Evolutionary conservation across 1,284 basidiomycete species (phyloP).

Genomic region (Tilletia horrida): DNA sequence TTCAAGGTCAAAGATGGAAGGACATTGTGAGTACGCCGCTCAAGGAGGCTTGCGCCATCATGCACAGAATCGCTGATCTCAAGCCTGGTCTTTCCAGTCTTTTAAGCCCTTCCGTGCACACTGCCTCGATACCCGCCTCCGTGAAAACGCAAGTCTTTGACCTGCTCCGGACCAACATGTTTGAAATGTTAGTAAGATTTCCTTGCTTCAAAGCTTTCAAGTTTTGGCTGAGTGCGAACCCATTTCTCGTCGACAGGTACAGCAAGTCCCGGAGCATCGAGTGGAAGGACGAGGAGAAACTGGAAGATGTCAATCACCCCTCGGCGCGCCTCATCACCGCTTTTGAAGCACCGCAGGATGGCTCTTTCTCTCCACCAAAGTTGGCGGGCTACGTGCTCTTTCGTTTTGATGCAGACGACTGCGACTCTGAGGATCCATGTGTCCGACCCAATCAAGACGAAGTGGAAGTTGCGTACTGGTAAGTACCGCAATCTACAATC

Average conservation of each 20-base stretch:
- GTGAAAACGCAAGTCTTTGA: neutral
- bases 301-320: slow-evolving; percentile 13
- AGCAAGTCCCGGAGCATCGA: slow-evolving; percentile 3
- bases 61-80: neutral
- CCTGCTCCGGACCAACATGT: slow-evolving; percentile 19
- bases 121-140: neutral
- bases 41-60: neutral
- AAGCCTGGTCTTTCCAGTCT: neutral
- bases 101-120: neutral
- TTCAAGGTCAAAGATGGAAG: neutral
- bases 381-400: slow-evolving; percentile 19
- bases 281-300: slow-evolving; percentile 20
- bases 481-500: too few species aligned
- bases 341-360: neutral
- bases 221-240: neutral
- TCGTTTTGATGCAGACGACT: slow-evolving; percentile 19
- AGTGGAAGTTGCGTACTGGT: slow-evolving; percentile 19
- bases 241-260: neutral
- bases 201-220: neutral
- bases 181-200: slow-evolving; percentile 7
- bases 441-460: slow-evolving; percentile 3
- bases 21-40: neutral
- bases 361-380: neutral
- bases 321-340: slow-evolving; percentile 3
- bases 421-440: slow-evolving; percentile 10